Conservation (phyloP, 768 basidiomycete species). For the Pleurotus ostreatus region DNA sequence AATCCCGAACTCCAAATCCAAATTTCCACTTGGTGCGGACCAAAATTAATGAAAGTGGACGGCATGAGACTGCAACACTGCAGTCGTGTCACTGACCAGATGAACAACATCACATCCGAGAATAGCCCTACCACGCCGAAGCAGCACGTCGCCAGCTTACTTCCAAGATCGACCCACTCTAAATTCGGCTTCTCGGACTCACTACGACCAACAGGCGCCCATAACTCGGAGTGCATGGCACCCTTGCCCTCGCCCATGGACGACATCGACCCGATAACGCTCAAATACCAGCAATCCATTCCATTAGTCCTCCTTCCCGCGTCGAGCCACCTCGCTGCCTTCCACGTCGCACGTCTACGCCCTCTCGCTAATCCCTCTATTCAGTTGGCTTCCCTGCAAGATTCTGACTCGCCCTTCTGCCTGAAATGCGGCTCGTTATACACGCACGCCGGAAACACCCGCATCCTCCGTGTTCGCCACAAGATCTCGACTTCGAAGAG, state of each 20-base stretch:
- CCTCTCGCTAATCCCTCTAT: slow-evolving; percentile 19
- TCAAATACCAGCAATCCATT: slow-evolving; percentile 43
- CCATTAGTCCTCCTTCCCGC: slow-evolving; percentile 44
- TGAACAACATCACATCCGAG: too few species aligned
- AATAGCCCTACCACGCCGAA: too few species aligned
- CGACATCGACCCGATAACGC: slow-evolving; percentile 23
- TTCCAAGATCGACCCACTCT: too few species aligned
- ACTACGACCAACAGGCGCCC: too few species aligned
- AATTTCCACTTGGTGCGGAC: too few species aligned
- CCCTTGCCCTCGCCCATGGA: not conserved
- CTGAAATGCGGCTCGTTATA: slow-evolving; percentile 49
- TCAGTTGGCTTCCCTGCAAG: slow-evolving; percentile 13
- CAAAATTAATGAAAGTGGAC: too few species aligned
- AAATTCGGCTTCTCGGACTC: too few species aligned
- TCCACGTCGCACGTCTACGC: slow-evolving; percentile 45
- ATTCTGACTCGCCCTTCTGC: slow-evolving; percentile 31
- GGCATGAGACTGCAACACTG: too few species aligned
- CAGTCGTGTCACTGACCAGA: too few species aligned
- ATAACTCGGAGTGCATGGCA: too few species aligned
- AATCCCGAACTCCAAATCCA: too few species aligned
- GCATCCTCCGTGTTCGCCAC: slow-evolving; percentile 26
- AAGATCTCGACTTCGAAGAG: not conserved
- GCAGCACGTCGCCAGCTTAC: too few species aligned
- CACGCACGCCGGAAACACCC: slow-evolving; percentile 33
- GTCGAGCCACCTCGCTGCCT: slow-evolving; percentile 58